Evolutionary conservation across 2,329 filamentous ascomycete genomes (phyloP).

Genomic region (Trichoderma sp.): DNA sequence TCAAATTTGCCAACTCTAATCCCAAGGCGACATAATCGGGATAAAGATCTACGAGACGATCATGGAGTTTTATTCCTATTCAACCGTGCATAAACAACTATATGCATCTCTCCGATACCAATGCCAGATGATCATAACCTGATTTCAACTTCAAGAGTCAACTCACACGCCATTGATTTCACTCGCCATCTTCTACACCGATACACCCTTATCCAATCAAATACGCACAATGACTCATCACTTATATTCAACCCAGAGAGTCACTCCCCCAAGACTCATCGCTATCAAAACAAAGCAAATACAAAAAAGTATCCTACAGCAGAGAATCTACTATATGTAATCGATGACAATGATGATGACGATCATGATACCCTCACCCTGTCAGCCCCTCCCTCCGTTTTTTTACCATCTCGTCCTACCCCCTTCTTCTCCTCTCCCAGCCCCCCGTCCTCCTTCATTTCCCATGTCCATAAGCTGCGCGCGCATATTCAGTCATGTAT

Average conservation of each 20-base stretch:
- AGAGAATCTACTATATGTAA: conserved; percentile 16
- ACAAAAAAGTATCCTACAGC: conserved; percentile 14
- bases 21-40: not conserved
- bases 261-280: not conserved
- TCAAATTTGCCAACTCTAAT: not conserved
- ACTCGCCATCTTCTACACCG: not conserved
- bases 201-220: not conserved
- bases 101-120: not conserved
- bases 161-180: not conserved
- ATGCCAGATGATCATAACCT: not conserved
- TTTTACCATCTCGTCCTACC: not conserved
- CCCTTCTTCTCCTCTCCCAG: not conserved
- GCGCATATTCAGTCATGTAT: not conserved
- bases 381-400: not conserved
- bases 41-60: not conserved
- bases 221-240: not conserved
- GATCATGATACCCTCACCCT: conserved; percentile 2
- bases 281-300: not conserved
- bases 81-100: not conserved
- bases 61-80: not conserved
- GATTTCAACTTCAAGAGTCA: not conserved
- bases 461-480: conserved; percentile 3
- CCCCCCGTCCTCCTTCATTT: not conserved
- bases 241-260: conserved; percentile 15
- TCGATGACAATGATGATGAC: conserved; percentile 14